Conservation (phyloP, 495 filamentous ascomycete species). For the Penicillium steckii region DNA sequence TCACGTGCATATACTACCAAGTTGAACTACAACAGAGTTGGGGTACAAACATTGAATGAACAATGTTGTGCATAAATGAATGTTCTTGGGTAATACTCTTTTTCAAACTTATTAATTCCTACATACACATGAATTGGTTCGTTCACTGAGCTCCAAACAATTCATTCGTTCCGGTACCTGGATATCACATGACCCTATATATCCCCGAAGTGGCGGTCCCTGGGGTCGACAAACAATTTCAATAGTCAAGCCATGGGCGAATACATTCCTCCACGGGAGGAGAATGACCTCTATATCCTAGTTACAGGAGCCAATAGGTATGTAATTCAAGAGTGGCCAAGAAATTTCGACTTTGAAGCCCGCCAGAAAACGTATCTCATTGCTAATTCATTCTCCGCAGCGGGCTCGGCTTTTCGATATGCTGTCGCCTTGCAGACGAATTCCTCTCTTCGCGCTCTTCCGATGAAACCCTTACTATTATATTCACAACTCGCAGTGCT, state of each 20-base stretch:
- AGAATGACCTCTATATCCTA: slow-evolving; percentile 35
- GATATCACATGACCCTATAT: slow-evolving; percentile 13
- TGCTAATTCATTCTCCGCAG: slow-evolving; percentile 42
- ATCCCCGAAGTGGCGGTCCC: neutral
- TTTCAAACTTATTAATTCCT: no score
- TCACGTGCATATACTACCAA: no score
- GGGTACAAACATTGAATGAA: no score
- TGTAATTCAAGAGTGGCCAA: neutral
- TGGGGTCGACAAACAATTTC: slow-evolving; percentile 1
- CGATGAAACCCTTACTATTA: slow-evolving; percentile 53
- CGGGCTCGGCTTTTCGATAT: slow-evolving; percentile 85
- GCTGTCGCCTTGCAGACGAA: slow-evolving; percentile 85
- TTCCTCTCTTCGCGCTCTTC: slow-evolving; percentile 69
- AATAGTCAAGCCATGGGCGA: slow-evolving; percentile 15
- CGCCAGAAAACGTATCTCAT: neutral
- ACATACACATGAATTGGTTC: no score
- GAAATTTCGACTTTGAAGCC: neutral
- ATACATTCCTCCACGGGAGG: slow-evolving; percentile 1
- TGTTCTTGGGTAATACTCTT: no score
- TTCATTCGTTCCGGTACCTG: slow-evolving; percentile 1
- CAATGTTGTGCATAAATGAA: no score
- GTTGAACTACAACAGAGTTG: no score
- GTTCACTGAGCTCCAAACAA: no score
- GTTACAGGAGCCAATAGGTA: slow-evolving; percentile 56
- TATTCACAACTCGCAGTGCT: slow-evolving; percentile 52